A percentile compares a stretch with the other conserved stretches of the same genome.
Evolutionary conservation across 371 early-diverging fungal species (phyloP).

Genomic region (Mortierella polycephala): DNA sequence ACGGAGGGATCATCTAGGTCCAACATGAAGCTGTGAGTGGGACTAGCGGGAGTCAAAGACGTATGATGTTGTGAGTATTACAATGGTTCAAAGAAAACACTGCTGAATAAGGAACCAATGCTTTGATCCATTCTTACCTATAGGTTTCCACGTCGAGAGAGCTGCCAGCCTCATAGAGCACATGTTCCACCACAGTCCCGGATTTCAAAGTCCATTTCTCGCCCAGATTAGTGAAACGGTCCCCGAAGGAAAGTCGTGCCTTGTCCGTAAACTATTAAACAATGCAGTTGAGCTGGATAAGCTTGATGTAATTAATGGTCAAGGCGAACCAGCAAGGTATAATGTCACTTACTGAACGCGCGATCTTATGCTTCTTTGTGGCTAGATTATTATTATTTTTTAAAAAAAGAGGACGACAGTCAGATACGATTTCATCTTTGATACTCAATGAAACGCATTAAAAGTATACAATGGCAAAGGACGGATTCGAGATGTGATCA

Average conservation of each 20-base stretch:
- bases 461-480: too few species aligned
- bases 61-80: not conserved
- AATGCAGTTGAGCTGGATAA: conserved; percentile 13
- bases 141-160: not conserved
- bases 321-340: not conserved
- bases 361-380: conserved; percentile 1
- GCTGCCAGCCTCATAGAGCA: conserved; percentile 2
- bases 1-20: conserved; percentile 11
- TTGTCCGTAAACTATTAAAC: conserved; percentile 1
- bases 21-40: conserved; percentile 12
- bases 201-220: conserved; percentile 6
- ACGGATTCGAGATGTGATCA: too few species aligned
- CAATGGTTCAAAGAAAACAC: not conserved
- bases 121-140: not conserved
- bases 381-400: not conserved
- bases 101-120: not conserved
- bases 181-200: conserved; percentile 2
- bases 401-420: not conserved
- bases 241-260: conserved; percentile 1
- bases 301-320: conserved; percentile 20
- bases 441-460: too few species aligned
- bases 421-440: too few species aligned
- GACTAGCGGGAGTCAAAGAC: not conserved
- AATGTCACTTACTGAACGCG: not conserved
- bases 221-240: conserved; percentile 5